Evolutionary conservation across 305 asterid genomes (phyloP), one percentile per base, ranked within the genome.

Genomic region (Lippia alba): DNA sequence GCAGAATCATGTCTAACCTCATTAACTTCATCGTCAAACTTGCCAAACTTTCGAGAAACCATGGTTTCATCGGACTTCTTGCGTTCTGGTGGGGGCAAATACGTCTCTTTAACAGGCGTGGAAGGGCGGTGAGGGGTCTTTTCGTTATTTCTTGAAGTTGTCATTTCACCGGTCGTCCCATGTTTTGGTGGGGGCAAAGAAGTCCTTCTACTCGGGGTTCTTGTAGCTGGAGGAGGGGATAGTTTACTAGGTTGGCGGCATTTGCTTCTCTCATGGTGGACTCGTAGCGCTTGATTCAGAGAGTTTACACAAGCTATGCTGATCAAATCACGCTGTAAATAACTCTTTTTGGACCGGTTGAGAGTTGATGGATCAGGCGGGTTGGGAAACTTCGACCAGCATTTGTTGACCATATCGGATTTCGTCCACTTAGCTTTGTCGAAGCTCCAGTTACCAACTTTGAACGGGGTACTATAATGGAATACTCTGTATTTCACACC

Each of bases 351-450:
- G 4, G 75, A 73, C 67, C 84, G 83, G 62, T 82, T 78, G 51
- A 85, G 89, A 41, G 83, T 68, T 11, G 77, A 64, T 6, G 83
- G 80, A 64, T 80, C 78, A 9, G 94, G 94, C 33, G 91, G 89
- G 50, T 84, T 85, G 0, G 87, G 91, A 74, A 87, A 85, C 79
- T 77, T 84, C 5, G 86, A 82, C 91, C 94, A 79, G 60, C 94
- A 87, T 75, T 78, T 82, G 46, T 82, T 81, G 18, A 82, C 88
- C 79, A 85, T 63, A 68, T 85, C 89, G 1, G 70, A 66, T 17
- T 75, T 83, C 49, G 89, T 81, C 87, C 86, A 85, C 39, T 84
- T 80, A 32, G 94, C 88, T 83, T 85, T 87, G 53, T 87, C 88
- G 53, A 85, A 87, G 61, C 84, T 86, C 94, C 89, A 82, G 64